Conservation (phyloP, 768 basidiomycete genomes). For the Pulveroboletus sp. region DNA sequence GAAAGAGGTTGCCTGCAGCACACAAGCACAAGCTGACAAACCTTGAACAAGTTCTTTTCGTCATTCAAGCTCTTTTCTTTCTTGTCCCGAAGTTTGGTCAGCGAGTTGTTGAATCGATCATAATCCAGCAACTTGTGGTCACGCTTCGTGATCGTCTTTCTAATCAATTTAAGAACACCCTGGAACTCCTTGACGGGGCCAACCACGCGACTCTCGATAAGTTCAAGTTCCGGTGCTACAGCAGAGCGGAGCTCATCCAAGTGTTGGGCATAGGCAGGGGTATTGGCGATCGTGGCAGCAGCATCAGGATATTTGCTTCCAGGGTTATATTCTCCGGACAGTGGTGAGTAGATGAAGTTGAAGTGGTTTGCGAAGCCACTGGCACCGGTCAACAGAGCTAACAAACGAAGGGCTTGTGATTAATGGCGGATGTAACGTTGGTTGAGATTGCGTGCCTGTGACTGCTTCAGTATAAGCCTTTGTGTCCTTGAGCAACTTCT, state of each 20-base stretch:
- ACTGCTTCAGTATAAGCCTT: conserved; percentile 85
- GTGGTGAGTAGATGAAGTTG: conserved; percentile 58
- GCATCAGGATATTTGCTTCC: conserved; percentile 76
- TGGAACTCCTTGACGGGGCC: conserved; percentile 90
- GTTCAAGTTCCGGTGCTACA: conserved; percentile 86
- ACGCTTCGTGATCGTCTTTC: conserved; percentile 94
- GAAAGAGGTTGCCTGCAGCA: neutral
- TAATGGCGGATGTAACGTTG: neutral
- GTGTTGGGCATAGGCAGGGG: conserved; percentile 63
- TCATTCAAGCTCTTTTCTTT: conserved; percentile 95
- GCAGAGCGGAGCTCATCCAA: conserved; percentile 83
- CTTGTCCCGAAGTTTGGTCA: conserved; percentile 96
- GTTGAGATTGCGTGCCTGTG: conserved; percentile 41
- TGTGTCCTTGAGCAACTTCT: conserved; percentile 91
- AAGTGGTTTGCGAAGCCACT: conserved; percentile 65
- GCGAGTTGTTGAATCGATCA: conserved; percentile 93
- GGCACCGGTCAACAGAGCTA: conserved; percentile 67
- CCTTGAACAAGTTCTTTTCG: conserved; percentile 97
- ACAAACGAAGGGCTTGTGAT: conserved; percentile 1
- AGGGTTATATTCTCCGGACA: conserved; percentile 76
- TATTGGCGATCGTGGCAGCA: conserved; percentile 74
- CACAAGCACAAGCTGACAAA: conserved; percentile 27
- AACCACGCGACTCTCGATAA: conserved; percentile 84
- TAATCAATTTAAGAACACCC: conserved; percentile 78
- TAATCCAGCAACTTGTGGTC: conserved; percentile 97